phyloP scores from a whole-genome alignment of 768 basidiomycete genomes.

The Rhodotorula babjevae region DNA sequence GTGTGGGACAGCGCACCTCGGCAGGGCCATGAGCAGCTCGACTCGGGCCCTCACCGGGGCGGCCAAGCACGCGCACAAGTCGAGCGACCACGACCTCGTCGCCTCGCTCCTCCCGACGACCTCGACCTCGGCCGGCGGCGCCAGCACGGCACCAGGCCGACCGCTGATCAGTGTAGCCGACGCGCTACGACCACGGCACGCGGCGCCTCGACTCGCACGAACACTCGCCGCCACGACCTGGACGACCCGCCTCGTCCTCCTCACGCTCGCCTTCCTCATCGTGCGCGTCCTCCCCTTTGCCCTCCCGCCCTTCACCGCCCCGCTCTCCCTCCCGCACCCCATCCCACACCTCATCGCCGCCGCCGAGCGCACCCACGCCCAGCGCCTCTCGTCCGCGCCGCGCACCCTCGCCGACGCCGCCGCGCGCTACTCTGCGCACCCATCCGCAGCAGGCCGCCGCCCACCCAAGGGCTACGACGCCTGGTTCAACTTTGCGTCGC shows the following conservation, averaged over 20 bases:
- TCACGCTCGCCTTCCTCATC: background rate
- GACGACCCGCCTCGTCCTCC: constrained; percentile 9
- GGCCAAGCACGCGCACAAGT: background rate
- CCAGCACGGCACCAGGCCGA: background rate
- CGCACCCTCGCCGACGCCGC: background rate
- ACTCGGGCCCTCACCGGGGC: background rate
- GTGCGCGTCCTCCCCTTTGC: background rate
- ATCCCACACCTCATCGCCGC: background rate
- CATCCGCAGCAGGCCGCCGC: background rate
- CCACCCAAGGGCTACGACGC: constrained; percentile 16
- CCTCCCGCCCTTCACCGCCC: background rate
- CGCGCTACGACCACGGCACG: background rate
- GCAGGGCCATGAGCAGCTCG: background rate
- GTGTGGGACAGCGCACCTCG: background rate
- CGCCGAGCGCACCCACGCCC: background rate
- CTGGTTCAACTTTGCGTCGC: background rate
- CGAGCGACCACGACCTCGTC: background rate
- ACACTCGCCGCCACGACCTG: background rate
- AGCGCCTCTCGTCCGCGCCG: background rate
- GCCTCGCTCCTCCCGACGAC: background rate
- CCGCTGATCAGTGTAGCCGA: no score
- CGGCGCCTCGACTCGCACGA: background rate
- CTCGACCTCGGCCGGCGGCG: background rate
- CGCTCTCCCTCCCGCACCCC: background rate
- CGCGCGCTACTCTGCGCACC: background rate